A percentile compares a stretch with the other conserved stretches of the same genome.
These are phyloP conservation scores for Henckelia pumila DNA, from an alignment of 257 asterid genomes.

Conservation along the genomic window DNA sequence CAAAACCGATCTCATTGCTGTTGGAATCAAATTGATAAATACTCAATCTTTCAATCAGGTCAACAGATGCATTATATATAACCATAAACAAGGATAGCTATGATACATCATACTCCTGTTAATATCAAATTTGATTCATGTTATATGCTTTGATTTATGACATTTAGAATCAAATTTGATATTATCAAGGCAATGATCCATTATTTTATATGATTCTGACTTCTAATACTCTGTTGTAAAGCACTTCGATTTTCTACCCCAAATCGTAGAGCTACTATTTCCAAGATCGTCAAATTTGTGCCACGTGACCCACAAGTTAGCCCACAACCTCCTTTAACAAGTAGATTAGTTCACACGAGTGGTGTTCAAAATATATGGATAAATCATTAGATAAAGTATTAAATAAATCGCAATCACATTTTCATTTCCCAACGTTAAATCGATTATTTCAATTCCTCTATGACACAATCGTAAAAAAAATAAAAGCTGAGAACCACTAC, in stretches of 20 bases:
- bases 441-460: not conserved
- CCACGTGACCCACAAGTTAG: not conserved
- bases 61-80: not conserved
- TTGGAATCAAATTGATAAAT: no score
- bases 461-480: not conserved
- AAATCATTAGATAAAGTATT: not conserved
- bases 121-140: not conserved
- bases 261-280: not conserved
- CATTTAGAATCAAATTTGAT: not conserved
- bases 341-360: not conserved
- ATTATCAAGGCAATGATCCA: no score
- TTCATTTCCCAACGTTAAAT: not conserved
- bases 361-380: not conserved
- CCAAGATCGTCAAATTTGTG: not conserved
- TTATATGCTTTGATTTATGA: no score
- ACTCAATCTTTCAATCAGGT: no score
- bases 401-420: not conserved
- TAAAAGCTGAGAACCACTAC: not conserved
- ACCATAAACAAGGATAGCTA: not conserved
- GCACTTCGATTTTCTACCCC: no score
- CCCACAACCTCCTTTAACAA: not conserved
- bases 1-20: not conserved
- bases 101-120: not conserved
- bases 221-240: no score
- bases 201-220: no score